Conservation (phyloP, 2,329 filamentous ascomycete species). For the Pyrenophora seminiperda region DNA sequence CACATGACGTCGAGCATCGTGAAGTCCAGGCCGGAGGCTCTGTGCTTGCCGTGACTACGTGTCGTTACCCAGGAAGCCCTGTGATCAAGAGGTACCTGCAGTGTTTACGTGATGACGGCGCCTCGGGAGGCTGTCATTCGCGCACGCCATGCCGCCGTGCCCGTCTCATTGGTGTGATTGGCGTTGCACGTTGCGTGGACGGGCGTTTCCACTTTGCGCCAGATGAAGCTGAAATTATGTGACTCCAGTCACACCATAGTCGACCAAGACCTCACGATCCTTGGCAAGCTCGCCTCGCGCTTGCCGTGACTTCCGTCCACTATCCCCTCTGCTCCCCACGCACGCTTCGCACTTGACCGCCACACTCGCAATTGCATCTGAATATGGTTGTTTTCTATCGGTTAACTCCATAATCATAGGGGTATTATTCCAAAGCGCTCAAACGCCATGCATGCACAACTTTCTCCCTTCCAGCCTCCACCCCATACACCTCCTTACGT, state of each 20-base stretch:
- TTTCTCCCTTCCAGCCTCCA: conserved; percentile 5
- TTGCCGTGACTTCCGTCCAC: neutral
- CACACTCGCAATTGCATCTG: conserved; percentile 7
- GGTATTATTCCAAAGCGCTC: conserved; percentile 43
- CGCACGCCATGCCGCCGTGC: conserved; percentile 27
- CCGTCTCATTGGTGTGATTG: conserved; percentile 27
- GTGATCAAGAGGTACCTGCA: conserved; percentile 17
- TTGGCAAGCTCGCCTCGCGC: conserved; percentile 26
- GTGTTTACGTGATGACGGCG: conserved; percentile 4
- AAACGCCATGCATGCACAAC: conserved; percentile 44
- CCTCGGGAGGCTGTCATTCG: neutral
- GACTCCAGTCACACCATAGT: conserved; percentile 25
- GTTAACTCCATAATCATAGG: conserved; percentile 35
- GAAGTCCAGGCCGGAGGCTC: conserved; percentile 26
- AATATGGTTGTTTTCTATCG: conserved; percentile 15
- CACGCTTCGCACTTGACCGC: neutral
- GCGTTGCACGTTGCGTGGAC: conserved; percentile 22
- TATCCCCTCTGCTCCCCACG: neutral
- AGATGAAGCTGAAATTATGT: conserved; percentile 3
- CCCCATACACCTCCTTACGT: conserved; percentile 24
- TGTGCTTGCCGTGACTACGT: conserved; percentile 16
- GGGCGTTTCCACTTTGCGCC: neutral
- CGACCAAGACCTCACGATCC: conserved; percentile 36
- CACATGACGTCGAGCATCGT: conserved; percentile 47
- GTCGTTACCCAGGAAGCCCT: conserved; percentile 5